Evolutionary conservation across 441 rosid species (phyloP).

Genomic region (Hura crepitans): DNA sequence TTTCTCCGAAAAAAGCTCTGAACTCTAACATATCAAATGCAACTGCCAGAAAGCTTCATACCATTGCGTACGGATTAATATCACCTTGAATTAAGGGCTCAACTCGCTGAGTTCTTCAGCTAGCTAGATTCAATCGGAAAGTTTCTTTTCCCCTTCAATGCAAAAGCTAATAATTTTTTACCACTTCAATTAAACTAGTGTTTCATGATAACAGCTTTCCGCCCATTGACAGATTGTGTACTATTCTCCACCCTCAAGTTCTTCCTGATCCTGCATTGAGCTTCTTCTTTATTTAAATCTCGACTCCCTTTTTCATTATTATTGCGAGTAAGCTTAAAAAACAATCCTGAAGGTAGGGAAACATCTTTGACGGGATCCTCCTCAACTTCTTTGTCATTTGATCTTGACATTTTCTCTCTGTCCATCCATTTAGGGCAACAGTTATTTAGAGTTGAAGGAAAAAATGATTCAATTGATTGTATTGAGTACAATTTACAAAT

Average conservation of each 20-base stretch:
- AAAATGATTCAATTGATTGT: too few relatives aligned
- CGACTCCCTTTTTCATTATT: constrained; percentile 53
- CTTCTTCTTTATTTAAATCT: constrained; percentile 76
- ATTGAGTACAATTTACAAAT: too few relatives aligned
- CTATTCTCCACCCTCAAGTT: constrained; percentile 65
- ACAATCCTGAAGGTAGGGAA: constrained; percentile 58
- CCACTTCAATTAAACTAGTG: neutral
- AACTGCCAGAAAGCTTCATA: constrained; percentile 9
- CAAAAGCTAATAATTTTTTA: constrained; percentile 14
- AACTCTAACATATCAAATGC: neutral
- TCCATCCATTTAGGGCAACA: constrained; percentile 85
- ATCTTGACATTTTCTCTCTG: constrained; percentile 28
- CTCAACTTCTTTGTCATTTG: constrained; percentile 64
- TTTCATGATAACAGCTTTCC: constrained; percentile 7
- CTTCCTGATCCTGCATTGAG: constrained; percentile 89
- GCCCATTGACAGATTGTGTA: constrained; percentile 7
- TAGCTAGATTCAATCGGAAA: neutral
- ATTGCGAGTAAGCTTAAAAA: constrained; percentile 43
- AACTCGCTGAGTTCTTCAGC: constrained; percentile 2
- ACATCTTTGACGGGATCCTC: constrained; percentile 79
- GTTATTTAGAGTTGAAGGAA: too few relatives aligned
- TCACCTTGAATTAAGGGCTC: neutral
- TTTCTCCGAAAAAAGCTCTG: constrained; percentile 6
- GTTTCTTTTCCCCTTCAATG: constrained; percentile 7
- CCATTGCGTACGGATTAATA: constrained; percentile 11